Base-by-base conservation (phyloP, 257 asterid genomes). In the Ilex asprella region DNA sequence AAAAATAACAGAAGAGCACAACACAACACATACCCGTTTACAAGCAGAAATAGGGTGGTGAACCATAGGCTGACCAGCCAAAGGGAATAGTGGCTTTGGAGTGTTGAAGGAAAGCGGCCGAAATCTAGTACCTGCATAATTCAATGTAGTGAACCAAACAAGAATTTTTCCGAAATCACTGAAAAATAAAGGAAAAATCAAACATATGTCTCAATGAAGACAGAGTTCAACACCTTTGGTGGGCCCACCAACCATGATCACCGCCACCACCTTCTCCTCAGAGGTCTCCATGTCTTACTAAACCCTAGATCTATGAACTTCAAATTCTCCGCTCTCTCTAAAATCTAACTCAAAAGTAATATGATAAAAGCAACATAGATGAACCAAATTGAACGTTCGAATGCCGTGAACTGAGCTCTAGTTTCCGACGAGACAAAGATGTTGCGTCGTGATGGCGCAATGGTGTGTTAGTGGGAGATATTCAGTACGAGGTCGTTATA, bases 51-150 rank as follows among this genome's bases (percentile, higher is more conserved):
- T 89, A 7, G 86, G 93, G 74, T 89, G 96, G 66, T 84, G 75
- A 73, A 89, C 85, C 95, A 89, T 86, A 16, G 96, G 93, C 71
- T 80, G 95, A 59, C 96, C 96, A 44, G 96, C 95, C 21, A 89
- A 73, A 27, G 95, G 93, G 72, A 89, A 82, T 5, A 89, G 79
- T 31, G 96, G 96, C 75, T 89, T 86, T 2, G 95, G 93, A 46
- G 88, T 78, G 58, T 84, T 80, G 46, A 89, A 84, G 0, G 96
- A 86, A 56, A 89, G 83, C 12, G 93, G 92, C 77, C 95, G 74
- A 61, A 89, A 86, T 74, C 97, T 80, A 59, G 95, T 89, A 11
- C 97, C 95, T 89, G 80, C 41, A 32, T 30, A 46, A 30, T 16
- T 5, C 29, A 52, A 31, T 39, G 39, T 41, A 27, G n/a, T 16